A percentile compares a stretch with the other conserved stretches of the same genome.
Evolutionary conservation across 345 rosid genomes (phyloP).

Genomic region (Gossypioides kirkii): DNA sequence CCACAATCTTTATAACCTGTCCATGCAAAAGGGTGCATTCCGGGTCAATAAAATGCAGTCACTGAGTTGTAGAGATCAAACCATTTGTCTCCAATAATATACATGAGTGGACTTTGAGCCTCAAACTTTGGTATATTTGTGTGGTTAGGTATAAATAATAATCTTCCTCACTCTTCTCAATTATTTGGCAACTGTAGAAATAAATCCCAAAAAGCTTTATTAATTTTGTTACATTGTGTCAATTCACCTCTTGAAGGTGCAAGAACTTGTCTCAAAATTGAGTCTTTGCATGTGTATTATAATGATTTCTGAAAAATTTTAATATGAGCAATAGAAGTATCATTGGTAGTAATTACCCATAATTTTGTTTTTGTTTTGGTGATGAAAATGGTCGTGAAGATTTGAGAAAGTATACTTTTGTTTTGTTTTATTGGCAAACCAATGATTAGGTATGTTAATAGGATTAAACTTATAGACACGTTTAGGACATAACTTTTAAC

Average conservation of each 20-base stretch:
- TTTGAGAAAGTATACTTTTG: background rate
- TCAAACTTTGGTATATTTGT: slow-evolving; percentile 4
- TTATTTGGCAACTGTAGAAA: background rate
- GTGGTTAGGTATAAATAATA: background rate
- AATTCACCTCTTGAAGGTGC: too few relatives aligned
- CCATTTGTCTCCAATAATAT: slow-evolving; percentile 10
- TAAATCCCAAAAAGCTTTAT: background rate
- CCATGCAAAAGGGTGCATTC: too few relatives aligned
- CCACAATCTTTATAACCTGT: too few relatives aligned
- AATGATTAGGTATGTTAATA: slow-evolving; percentile 1
- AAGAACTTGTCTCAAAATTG: too few relatives aligned
- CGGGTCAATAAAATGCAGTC: too few relatives aligned
- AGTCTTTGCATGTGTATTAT: background rate
- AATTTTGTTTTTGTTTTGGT: background rate
- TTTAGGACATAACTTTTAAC: slow-evolving; percentile 5
- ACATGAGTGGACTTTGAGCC: slow-evolving; percentile 4
- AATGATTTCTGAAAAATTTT: background rate
- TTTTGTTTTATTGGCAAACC: background rate
- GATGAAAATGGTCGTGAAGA: background rate
- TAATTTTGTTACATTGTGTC: background rate
- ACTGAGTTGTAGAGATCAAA: background rate
- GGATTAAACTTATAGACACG: background rate
- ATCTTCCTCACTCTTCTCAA: background rate
- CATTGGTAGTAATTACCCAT: background rate
- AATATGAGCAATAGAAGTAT: background rate